Percentiles rank a stretch among this genome's conserved stretches.
Evolutionary conservation across 2,329 filamentous ascomycete species (phyloP).

Genomic region (Sporothrix phasma): DNA sequence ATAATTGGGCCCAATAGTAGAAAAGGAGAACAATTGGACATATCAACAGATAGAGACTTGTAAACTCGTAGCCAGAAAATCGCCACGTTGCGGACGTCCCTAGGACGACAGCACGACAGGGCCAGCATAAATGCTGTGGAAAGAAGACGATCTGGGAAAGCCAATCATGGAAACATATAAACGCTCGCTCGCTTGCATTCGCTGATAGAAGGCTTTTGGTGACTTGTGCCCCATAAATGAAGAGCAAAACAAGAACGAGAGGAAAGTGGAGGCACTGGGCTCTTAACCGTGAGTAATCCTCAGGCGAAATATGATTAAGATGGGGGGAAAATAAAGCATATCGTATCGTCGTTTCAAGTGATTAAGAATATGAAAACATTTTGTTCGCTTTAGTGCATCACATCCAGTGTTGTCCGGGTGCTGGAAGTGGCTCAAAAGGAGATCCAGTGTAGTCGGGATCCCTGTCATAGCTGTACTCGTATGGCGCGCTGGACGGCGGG

Average conservation of each 20-base stretch:
- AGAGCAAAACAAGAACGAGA: background rate
- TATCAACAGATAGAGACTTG: background rate
- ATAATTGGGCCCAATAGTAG: background rate
- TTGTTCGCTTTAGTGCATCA: background rate
- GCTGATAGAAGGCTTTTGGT: background rate
- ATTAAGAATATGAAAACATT: background rate
- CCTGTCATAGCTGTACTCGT: conserved; percentile 19
- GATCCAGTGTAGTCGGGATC: conserved; percentile 12
- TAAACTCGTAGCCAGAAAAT: background rate
- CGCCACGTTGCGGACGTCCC: conserved; percentile 4
- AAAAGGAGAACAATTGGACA: background rate
- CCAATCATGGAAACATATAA: background rate
- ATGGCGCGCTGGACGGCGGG: conserved; percentile 19
- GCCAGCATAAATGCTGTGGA: background rate
- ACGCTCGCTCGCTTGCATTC: conserved; percentile 7
- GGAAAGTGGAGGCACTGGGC: background rate
- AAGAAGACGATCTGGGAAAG: background rate
- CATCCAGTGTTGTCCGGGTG: background rate
- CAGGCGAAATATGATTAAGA: background rate
- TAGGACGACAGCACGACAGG: background rate
- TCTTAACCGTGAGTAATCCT: background rate
- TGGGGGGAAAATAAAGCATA: background rate
- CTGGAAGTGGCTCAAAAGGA: conserved; percentile 8
- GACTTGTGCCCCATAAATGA: background rate
- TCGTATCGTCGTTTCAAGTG: conserved; percentile 5